These are phyloP conservation scores for Phytophthora constricta DNA, from an alignment of 352 stramenopile genomes.

Conservation along the genomic window DNA sequence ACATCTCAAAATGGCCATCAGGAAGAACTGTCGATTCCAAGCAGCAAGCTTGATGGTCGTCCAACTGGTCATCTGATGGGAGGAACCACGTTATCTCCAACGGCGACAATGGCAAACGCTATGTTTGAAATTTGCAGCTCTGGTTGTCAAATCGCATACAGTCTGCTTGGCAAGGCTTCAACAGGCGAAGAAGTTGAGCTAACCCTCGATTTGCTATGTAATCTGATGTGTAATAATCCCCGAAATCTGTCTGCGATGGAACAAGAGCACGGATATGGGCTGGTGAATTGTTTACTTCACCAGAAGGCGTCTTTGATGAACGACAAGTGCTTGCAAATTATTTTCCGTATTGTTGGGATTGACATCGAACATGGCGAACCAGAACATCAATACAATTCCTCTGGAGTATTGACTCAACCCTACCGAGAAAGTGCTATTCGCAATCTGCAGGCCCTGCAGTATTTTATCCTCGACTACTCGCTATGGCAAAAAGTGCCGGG, in stretches of 20 bases:
- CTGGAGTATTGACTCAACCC: neutral
- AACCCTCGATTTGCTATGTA: constrained; percentile 48
- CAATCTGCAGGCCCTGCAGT: constrained; percentile 69
- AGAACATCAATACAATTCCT: neutral
- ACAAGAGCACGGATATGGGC: constrained; percentile 72
- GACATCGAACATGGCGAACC: constrained; percentile 36
- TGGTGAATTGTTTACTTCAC: constrained; percentile 74
- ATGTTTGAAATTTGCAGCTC: constrained; percentile 57
- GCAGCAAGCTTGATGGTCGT: constrained; percentile 58
- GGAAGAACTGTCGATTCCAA: constrained; percentile 49
- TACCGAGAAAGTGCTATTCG: constrained; percentile 55
- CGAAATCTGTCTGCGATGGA: constrained; percentile 69
- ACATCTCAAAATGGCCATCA: constrained; percentile 44
- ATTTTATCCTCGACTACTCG: constrained; percentile 78
- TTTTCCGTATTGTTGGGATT: constrained; percentile 68
- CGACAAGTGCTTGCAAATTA: constrained; percentile 35
- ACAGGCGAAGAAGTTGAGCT: constrained; percentile 52
- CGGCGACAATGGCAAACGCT: constrained; percentile 42
- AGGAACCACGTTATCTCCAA: constrained; percentile 32
- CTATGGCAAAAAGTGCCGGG: constrained; percentile 60
- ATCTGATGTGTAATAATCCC: constrained; percentile 40
- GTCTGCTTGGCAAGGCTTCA: constrained; percentile 53
- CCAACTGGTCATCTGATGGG: constrained; percentile 67
- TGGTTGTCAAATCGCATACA: constrained; percentile 59
- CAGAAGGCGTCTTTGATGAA: constrained; percentile 58